Percentiles rank a stretch among this genome's conserved stretches.
These are phyloP conservation scores for Phalaenopsis hybrid DNA, from an alignment of 116 monocot genomes.

Conservation along the genomic window DNA sequence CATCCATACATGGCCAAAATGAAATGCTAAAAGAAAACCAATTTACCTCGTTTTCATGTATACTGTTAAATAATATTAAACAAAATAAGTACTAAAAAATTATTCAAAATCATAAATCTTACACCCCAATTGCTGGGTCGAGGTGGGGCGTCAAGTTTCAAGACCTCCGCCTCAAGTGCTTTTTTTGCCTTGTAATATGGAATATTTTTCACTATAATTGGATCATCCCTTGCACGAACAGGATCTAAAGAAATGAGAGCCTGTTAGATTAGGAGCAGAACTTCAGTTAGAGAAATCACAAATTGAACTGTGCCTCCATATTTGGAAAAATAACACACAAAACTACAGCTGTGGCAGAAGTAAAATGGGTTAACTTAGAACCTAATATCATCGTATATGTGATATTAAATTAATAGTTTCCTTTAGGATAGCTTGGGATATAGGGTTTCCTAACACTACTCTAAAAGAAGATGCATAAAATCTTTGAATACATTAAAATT, in stretches of 20 bases:
- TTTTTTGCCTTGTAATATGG: constrained; percentile 81
- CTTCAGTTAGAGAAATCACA: neutral
- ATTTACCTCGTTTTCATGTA: neutral
- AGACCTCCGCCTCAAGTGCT: constrained; percentile 65
- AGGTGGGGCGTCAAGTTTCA: constrained; percentile 64
- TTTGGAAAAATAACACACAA: neutral
- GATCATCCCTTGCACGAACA: constrained; percentile 70
- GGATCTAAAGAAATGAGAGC: constrained; percentile 72
- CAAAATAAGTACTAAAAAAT: neutral
- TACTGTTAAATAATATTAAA: neutral
- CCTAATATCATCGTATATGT: neutral
- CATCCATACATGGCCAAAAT: neutral
- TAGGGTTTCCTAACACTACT: neutral
- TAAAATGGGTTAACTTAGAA: neutral
- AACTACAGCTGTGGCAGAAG: neutral
- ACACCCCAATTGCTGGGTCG: constrained; percentile 80
- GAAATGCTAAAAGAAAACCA: neutral
- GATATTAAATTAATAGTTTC: neutral
- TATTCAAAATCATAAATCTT: constrained; percentile 25
- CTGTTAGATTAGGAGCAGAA: constrained; percentile 21
- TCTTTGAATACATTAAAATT: neutral
- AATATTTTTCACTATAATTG: constrained; percentile 68
- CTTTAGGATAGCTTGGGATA: neutral
- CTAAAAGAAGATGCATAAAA: neutral
- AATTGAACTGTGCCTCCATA: neutral